Conservation (phyloP, 768 basidiomycete genomes). For the Collybia mongolica region DNA sequence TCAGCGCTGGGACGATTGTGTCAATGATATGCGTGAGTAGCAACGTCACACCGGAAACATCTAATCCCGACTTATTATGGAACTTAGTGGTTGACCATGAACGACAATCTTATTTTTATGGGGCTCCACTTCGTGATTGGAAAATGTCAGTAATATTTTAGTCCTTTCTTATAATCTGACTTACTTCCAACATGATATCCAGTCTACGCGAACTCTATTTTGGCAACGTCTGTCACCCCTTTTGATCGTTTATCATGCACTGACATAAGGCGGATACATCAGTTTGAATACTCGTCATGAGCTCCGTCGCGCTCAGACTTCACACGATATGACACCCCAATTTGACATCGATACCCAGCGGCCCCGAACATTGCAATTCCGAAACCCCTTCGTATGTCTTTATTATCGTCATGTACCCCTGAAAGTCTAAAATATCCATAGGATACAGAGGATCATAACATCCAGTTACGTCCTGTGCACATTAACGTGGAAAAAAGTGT, state of each 20-base stretch:
- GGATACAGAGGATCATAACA: background rate
- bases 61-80: constrained; percentile 1
- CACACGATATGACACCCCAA: background rate
- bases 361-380: background rate
- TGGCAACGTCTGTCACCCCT: constrained; percentile 31
- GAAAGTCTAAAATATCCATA: background rate
- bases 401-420: background rate
- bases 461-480: constrained; percentile 12
- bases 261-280: background rate
- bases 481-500: constrained; percentile 21
- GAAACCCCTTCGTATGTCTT: constrained; percentile 1
- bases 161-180: background rate
- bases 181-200: background rate
- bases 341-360: background rate
- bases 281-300: constrained; percentile 20
- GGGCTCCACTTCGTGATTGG: constrained; percentile 37
- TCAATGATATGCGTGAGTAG: constrained; percentile 47
- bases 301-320: constrained; percentile 13
- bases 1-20: constrained; percentile 40
- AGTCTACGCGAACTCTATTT: constrained; percentile 49
- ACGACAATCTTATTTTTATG: constrained; percentile 36
- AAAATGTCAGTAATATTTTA: constrained; percentile 36
- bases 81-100: constrained; percentile 43
- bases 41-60: background rate
- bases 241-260: background rate